phyloP scores from a whole-genome alignment of 2,329 filamentous ascomycete genomes.

The Penicillium sp. region DNA sequence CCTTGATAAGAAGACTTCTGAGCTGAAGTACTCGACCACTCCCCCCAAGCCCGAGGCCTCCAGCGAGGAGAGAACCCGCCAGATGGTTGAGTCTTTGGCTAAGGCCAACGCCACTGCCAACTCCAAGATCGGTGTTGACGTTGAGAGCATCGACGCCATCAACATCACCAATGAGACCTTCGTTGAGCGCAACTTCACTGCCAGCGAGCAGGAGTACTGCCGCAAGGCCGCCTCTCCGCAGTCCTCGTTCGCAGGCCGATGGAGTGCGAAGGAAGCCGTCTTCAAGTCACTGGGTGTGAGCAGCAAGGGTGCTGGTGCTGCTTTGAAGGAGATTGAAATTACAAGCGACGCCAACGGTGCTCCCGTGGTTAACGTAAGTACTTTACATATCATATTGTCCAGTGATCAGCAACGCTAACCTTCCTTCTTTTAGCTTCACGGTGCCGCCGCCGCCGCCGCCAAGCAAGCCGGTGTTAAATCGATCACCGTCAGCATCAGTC shows the following conservation, averaged over 20 bases:
- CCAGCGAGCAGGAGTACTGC: slow-evolving; percentile 83
- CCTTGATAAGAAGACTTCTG: slow-evolving; percentile 80
- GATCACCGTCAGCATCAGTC: slow-evolving; percentile 91
- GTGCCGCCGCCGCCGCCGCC: slow-evolving; percentile 80
- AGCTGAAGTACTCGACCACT: slow-evolving; percentile 70
- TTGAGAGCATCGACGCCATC: slow-evolving; percentile 83
- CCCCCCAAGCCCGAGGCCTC: slow-evolving; percentile 64
- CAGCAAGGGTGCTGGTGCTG: slow-evolving; percentile 83
- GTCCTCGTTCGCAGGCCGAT: slow-evolving; percentile 90
- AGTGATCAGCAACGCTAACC: slow-evolving; percentile 21
- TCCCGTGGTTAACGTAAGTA: slow-evolving; percentile 78
- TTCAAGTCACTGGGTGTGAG: slow-evolving; percentile 93
- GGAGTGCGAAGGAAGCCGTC: slow-evolving; percentile 97
- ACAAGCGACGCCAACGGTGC: slow-evolving; percentile 76
- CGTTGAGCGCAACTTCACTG: slow-evolving; percentile 90
- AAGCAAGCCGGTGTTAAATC: slow-evolving; percentile 82
- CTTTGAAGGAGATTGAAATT: slow-evolving; percentile 94
- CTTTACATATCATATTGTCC: background rate
- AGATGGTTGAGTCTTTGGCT: slow-evolving; percentile 76
- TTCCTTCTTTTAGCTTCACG: slow-evolving; percentile 66
- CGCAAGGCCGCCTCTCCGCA: slow-evolving; percentile 73
- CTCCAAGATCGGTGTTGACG: slow-evolving; percentile 89
- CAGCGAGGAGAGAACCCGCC: slow-evolving; percentile 64
- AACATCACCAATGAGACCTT: slow-evolving; percentile 95
- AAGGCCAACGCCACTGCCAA: slow-evolving; percentile 60